Percentiles rank a stretch among this genome's conserved stretches.
Evolutionary conservation across 768 basidiomycete species (phyloP).

Genomic region (Lentinula edodes): DNA sequence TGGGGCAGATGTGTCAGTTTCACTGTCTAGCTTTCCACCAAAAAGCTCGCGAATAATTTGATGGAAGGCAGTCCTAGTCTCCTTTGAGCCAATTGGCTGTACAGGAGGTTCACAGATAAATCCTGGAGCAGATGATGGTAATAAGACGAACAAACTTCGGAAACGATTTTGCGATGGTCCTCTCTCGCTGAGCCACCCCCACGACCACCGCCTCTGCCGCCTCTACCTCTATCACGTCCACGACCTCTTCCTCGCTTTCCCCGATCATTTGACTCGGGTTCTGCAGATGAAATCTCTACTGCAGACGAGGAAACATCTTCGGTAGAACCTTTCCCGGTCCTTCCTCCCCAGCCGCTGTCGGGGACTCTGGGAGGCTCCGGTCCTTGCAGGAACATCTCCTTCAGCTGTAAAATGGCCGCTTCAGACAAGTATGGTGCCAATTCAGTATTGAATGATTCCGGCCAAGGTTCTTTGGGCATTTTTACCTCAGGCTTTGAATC

Average conservation of each 20-base stretch:
- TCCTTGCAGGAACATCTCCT: conserved; percentile 75
- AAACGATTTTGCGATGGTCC: conserved; percentile 72
- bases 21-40: conserved; percentile 76
- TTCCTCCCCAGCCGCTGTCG: conserved; percentile 71
- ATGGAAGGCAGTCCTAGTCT: conserved; percentile 77
- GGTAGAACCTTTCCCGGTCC: conserved; percentile 28
- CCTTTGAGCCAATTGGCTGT: conserved; percentile 82
- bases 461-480: conserved; percentile 49
- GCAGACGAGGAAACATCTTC: conserved; percentile 18
- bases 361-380: conserved; percentile 68
- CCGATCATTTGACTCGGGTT: conserved; percentile 20
- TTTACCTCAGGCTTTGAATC: conserved; percentile 8
- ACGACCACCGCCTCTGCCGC: conserved; percentile 22
- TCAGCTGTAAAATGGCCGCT: conserved; percentile 55
- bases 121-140: background rate
- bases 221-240: conserved; percentile 24
- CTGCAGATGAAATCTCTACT: conserved; percentile 15
- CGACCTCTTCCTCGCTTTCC: conserved; percentile 36
- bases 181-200: conserved; percentile 40
- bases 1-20: conserved; percentile 55
- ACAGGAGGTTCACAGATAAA: conserved; percentile 12
- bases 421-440: conserved; percentile 63
- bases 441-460: conserved; percentile 47
- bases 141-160: conserved; percentile 56
- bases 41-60: conserved; percentile 76